phyloP scores from a whole-genome alignment of 345 rosid species.

The Gossypium sturtianum region DNA sequence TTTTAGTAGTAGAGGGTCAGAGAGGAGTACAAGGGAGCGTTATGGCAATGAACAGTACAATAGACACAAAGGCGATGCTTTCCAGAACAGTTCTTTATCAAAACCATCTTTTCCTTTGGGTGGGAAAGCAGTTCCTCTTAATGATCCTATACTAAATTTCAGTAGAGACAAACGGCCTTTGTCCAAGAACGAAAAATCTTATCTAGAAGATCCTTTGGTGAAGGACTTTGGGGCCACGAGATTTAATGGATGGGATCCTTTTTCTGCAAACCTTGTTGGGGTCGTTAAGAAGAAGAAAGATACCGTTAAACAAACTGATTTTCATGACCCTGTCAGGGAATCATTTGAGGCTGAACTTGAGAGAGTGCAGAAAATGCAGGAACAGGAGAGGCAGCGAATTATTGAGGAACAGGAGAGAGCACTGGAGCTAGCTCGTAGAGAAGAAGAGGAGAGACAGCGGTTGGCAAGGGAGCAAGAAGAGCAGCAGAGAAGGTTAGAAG shows the following conservation, averaged over 20 bases:
- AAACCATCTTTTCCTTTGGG: constrained; percentile 44
- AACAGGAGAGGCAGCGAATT: constrained; percentile 67
- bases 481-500: constrained; percentile 60
- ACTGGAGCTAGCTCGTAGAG: constrained; percentile 69
- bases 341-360: constrained; percentile 99
- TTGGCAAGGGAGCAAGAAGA: constrained; percentile 79
- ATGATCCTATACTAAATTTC: constrained; percentile 43
- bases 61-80: constrained; percentile 35
- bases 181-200: constrained; percentile 65
- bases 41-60: constrained; percentile 46
- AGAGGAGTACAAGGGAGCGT: constrained; percentile 35
- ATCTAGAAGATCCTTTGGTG: constrained; percentile 47
- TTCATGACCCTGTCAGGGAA: constrained; percentile 93
- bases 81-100: constrained; percentile 31
- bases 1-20: constrained; percentile 41
- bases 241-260: constrained; percentile 72
- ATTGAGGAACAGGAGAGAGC: constrained; percentile 84
- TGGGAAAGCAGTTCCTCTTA: constrained; percentile 35
- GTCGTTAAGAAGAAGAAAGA: constrained; percentile 83
- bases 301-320: constrained; percentile 58
- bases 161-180: constrained; percentile 57
- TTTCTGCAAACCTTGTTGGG: constrained; percentile 57
- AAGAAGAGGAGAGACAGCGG: constrained; percentile 80
- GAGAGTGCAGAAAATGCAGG: constrained; percentile 95
- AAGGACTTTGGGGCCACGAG: constrained; percentile 49